Evolutionary conservation across 1,284 basidiomycete species (phyloP).

Genomic region (Kalmanozyma brasiliensis): DNA sequence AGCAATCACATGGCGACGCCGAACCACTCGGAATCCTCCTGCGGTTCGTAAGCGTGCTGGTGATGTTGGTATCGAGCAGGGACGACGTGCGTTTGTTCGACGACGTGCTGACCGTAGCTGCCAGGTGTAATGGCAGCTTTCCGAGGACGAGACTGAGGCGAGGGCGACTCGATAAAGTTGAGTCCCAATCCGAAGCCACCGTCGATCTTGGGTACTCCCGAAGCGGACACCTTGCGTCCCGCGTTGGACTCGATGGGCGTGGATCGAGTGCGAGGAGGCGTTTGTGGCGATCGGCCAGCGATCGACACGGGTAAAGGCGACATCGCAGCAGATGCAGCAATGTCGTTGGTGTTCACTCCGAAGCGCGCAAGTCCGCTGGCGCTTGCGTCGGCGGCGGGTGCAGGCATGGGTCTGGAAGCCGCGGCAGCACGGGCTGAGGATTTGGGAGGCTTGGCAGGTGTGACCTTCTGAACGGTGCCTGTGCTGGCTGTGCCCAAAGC

Average conservation of each 20-base stretch:
- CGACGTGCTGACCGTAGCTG: slow-evolving; percentile 26
- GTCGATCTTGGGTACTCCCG: slow-evolving; percentile 27
- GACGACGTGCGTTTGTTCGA: slow-evolving; percentile 9
- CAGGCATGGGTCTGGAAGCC: not conserved
- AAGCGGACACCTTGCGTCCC: slow-evolving; percentile 34
- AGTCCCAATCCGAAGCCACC: slow-evolving; percentile 46
- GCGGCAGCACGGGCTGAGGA: slow-evolving; percentile 43
- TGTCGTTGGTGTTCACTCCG: slow-evolving; percentile 25
- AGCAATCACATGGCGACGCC: slow-evolving; percentile 37
- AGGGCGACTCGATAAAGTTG: slow-evolving; percentile 46
- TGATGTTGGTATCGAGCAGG: slow-evolving; percentile 7
- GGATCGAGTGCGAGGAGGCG: slow-evolving; percentile 26
- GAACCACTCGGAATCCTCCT: slow-evolving; percentile 37
- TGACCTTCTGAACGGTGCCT: slow-evolving; percentile 7
- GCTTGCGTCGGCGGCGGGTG: not conserved
- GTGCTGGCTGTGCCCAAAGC: slow-evolving; percentile 2
- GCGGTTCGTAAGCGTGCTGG: slow-evolving; percentile 10
- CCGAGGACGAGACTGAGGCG: slow-evolving; percentile 25
- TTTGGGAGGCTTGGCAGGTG: slow-evolving; percentile 46
- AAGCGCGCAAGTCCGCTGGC: slow-evolving; percentile 20
- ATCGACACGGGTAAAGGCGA: slow-evolving; percentile 45
- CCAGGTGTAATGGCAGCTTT: slow-evolving; percentile 25
- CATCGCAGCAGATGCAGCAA: slow-evolving; percentile 34
- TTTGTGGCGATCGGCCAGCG: slow-evolving; percentile 48
- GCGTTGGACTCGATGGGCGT: slow-evolving; percentile 12